Percentiles rank a stretch among this genome's conserved stretches.
These are phyloP conservation scores for Chaetomidium leptoderma DNA, from an alignment of 495 filamentous ascomycete genomes.

Conservation along the genomic window DNA sequence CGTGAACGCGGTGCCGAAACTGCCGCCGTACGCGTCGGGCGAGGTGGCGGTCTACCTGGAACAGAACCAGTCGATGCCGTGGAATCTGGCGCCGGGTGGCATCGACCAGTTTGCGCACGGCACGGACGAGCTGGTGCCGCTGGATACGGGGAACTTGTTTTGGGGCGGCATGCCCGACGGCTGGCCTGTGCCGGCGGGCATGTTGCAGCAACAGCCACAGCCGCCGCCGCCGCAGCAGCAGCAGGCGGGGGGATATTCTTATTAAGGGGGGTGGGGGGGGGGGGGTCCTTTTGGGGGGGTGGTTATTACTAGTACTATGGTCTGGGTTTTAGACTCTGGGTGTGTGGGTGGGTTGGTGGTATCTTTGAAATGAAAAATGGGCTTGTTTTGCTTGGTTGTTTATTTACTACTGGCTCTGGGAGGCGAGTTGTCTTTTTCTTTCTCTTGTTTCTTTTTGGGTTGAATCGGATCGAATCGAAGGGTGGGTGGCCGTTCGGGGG, in stretches of 20 bases:
- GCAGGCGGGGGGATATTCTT: constrained; percentile 1
- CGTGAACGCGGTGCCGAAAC: constrained; percentile 10
- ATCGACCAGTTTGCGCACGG: constrained; percentile 42
- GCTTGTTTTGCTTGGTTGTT: background rate
- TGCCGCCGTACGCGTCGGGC: constrained; percentile 22
- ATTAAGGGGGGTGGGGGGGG: background rate
- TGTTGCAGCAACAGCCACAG: no score
- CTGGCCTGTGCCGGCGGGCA: background rate
- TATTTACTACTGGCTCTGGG: no score
- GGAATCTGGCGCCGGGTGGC: constrained; percentile 36
- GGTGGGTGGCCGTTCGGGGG: no score
- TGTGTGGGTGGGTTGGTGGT: background rate
- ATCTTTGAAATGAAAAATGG: background rate
- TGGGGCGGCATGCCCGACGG: constrained; percentile 26
- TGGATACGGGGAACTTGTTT: constrained; percentile 27
- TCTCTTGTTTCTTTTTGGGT: background rate
- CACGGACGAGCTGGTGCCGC: constrained; percentile 19
- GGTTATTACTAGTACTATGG: background rate
- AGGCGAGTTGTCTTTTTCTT: background rate
- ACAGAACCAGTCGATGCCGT: constrained; percentile 32
- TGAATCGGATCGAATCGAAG: no score
- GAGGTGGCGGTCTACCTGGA: constrained; percentile 30
- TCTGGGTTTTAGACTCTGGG: background rate
- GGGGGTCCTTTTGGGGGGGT: background rate
- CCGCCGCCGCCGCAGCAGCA: no score